Percentiles rank a stretch among this genome's conserved stretches.
Evolutionary conservation across 2,329 filamentous ascomycete genomes (phyloP).

Genomic region (Beauveria sp.): DNA sequence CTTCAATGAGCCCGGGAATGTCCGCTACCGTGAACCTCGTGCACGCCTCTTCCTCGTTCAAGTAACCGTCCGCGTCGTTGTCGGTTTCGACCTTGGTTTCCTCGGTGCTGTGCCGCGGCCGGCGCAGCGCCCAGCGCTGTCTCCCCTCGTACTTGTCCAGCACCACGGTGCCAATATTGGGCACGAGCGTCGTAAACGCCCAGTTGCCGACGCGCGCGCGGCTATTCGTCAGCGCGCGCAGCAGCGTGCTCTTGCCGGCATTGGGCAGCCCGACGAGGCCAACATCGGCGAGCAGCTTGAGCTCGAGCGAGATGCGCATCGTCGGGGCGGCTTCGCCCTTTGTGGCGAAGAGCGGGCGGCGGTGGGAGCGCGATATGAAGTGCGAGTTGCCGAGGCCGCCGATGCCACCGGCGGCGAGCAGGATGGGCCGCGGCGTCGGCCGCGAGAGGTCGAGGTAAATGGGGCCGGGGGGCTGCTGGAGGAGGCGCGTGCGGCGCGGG

Average conservation of each 20-base stretch:
- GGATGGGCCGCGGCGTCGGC: conserved; percentile 73
- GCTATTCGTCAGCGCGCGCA: conserved; percentile 81
- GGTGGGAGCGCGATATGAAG: conserved; percentile 70
- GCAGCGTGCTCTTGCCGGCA: conserved; percentile 88
- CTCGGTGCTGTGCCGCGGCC: conserved; percentile 21
- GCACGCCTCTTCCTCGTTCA: conserved; percentile 37
- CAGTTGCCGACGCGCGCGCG: conserved; percentile 85
- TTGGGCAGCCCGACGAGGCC: conserved; percentile 93
- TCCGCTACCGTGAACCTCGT: conserved; percentile 90
- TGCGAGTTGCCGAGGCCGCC: conserved; percentile 92
- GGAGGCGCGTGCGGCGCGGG: conserved; percentile 43
- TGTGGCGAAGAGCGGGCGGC: conserved; percentile 79
- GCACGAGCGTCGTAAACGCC: conserved; percentile 93
- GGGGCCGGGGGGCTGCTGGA: conserved; percentile 64
- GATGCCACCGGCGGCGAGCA: conserved; percentile 80
- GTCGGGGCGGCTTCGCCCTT: conserved; percentile 73
- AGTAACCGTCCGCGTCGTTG: conserved; percentile 17
- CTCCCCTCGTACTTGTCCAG: conserved; percentile 80
- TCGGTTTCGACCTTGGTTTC: conserved; percentile 20
- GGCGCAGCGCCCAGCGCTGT: conserved; percentile 34
- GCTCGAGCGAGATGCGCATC: conserved; percentile 76
- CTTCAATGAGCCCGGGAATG: conserved; percentile 88
- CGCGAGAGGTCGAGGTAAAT: conserved; percentile 66
- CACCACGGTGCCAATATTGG: conserved; percentile 92
- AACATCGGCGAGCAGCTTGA: conserved; percentile 92